phyloP scores from a whole-genome alignment of 441 rosid species.

The Adansonia grandidieri region DNA sequence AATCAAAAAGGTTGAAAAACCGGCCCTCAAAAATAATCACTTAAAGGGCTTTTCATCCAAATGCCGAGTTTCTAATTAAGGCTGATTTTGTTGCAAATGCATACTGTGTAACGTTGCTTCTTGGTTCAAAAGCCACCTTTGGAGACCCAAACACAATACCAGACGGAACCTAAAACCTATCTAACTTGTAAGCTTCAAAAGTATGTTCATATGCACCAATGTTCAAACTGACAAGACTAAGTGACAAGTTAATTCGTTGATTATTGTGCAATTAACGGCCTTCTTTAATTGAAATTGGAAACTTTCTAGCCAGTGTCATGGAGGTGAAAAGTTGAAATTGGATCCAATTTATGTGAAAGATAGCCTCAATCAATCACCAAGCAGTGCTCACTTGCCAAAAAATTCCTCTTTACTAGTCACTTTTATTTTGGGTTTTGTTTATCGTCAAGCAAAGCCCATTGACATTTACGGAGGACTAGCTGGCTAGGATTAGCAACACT shows the following conservation, averaged over 20 bases:
- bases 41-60: too few relatives aligned
- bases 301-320: background rate
- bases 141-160: background rate
- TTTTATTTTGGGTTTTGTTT: background rate
- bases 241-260: background rate
- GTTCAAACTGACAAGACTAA: background rate
- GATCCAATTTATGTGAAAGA: conserved; percentile 4
- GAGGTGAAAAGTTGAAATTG: background rate
- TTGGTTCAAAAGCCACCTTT: background rate
- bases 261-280: background rate
- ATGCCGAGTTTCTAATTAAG: too few relatives aligned
- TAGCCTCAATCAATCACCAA: background rate
- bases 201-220: background rate
- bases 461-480: background rate
- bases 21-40: too few relatives aligned
- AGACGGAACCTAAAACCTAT: background rate
- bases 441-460: background rate
- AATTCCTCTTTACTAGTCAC: background rate
- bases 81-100: background rate
- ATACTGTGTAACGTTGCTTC: background rate
- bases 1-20: too few relatives aligned
- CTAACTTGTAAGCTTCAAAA: background rate
- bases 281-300: background rate
- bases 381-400: background rate
- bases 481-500: background rate